A percentile compares a stretch with the other conserved stretches of the same genome.
These are phyloP conservation scores for Epichloe scottii DNA, from an alignment of 2,329 filamentous ascomycete species.

Conservation along the genomic window DNA sequence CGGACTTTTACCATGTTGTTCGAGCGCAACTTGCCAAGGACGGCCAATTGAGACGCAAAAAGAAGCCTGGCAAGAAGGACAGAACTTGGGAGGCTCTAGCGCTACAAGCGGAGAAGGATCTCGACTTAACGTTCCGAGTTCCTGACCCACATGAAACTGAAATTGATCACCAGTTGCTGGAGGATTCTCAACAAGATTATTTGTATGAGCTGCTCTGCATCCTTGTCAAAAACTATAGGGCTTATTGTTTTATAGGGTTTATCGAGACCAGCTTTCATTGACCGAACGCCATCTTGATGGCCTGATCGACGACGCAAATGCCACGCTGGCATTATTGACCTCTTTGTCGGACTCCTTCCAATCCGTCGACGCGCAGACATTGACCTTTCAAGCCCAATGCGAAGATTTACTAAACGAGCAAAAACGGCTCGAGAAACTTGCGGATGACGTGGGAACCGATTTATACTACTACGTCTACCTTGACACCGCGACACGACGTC, in stretches of 20 bases:
- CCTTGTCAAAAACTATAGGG: background rate
- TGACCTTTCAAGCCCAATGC: slow-evolving; percentile 85
- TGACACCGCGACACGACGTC: slow-evolving; percentile 74
- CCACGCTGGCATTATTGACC: slow-evolving; percentile 62
- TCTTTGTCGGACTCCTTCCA: slow-evolving; percentile 77
- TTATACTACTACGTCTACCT: slow-evolving; percentile 92
- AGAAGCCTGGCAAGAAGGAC: slow-evolving; percentile 23
- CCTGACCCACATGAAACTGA: slow-evolving; percentile 11
- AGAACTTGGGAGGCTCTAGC: slow-evolving; percentile 39
- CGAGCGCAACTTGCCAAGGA: slow-evolving; percentile 44
- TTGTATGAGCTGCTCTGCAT: slow-evolving; percentile 39
- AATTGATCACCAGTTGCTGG: slow-evolving; percentile 56
- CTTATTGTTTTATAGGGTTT: slow-evolving; percentile 41
- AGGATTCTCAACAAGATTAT: slow-evolving; percentile 78
- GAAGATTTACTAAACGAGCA: slow-evolving; percentile 78
- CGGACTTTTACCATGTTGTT: slow-evolving; percentile 58
- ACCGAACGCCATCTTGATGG: slow-evolving; percentile 73
- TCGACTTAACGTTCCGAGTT: slow-evolving; percentile 13
- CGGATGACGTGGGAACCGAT: slow-evolving; percentile 76
- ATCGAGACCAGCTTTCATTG: slow-evolving; percentile 67
- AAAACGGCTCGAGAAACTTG: slow-evolving; percentile 62
- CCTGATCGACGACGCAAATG: slow-evolving; percentile 64
- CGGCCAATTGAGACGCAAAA: slow-evolving; percentile 25
- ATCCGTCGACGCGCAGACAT: slow-evolving; percentile 78
- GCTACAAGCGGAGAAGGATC: slow-evolving; percentile 2